Evolutionary conservation across 352 stramenopile genomes (phyloP).

Genomic region (Phytopythium sindhum): DNA sequence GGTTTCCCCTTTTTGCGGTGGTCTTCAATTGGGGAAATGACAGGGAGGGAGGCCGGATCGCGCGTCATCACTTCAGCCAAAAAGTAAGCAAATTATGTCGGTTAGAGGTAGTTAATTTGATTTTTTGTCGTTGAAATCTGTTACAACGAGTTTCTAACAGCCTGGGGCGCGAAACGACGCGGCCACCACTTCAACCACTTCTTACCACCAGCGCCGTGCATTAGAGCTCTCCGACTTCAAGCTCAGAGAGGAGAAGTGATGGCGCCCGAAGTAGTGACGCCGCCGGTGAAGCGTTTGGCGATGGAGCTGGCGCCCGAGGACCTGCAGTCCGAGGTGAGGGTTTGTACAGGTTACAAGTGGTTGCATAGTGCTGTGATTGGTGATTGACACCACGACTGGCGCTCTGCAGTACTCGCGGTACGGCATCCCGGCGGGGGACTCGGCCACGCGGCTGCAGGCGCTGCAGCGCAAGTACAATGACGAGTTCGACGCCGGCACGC

Average conservation of each 20-base stretch:
- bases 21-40: conserved; percentile 5
- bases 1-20: neutral
- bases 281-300: conserved; percentile 35
- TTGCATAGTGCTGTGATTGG: too few relatives aligned
- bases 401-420: conserved; percentile 49
- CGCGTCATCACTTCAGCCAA: neutral
- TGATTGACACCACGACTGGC: neutral
- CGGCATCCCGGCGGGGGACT: conserved; percentile 41
- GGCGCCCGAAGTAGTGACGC: conserved; percentile 14
- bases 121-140: too few relatives aligned
- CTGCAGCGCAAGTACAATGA: conserved; percentile 65
- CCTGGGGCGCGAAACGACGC: conserved; percentile 22
- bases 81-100: too few relatives aligned
- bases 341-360: too few relatives aligned
- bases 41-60: neutral
- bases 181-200: neutral
- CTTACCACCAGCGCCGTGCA: too few relatives aligned
- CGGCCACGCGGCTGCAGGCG: conserved; percentile 29
- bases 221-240: too few relatives aligned
- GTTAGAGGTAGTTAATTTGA: too few relatives aligned
- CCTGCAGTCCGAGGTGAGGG: conserved; percentile 52
- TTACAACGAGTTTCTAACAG: too few relatives aligned
- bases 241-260: neutral
- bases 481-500: conserved; percentile 37
- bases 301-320: conserved; percentile 52